Percentiles rank a stretch among this genome's conserved stretches.
Conservation (phyloP, 2,329 filamentous ascomycete genomes). For the Colletotrichum acutatum region DNA sequence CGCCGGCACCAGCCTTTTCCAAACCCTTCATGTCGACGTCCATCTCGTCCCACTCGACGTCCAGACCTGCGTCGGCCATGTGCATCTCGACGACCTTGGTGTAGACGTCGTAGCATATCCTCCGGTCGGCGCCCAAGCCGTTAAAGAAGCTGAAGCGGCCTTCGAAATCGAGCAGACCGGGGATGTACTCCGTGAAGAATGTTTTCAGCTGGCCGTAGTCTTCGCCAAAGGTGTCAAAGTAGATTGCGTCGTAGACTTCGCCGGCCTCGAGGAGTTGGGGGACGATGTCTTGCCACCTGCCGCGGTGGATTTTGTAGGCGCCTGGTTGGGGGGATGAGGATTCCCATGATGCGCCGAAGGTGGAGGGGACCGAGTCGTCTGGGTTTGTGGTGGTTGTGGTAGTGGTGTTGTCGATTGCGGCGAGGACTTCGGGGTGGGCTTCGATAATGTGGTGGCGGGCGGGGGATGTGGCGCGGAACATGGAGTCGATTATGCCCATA, state of each 20-base stretch:
- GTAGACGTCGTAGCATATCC: constrained; percentile 97
- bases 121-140: constrained; percentile 90
- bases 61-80: constrained; percentile 86
- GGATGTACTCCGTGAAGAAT: constrained; percentile 91
- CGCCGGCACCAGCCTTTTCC: constrained; percentile 73
- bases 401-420: constrained; percentile 62
- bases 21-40: constrained; percentile 75
- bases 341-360: constrained; percentile 68
- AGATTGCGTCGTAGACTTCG: constrained; percentile 85
- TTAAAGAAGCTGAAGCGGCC: constrained; percentile 91
- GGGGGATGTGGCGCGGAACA: constrained; percentile 77
- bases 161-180: constrained; percentile 76
- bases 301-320: constrained; percentile 78
- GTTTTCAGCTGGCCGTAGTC: constrained; percentile 85
- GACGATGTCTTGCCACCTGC: constrained; percentile 85
- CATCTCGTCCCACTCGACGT: constrained; percentile 86
- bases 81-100: constrained; percentile 93
- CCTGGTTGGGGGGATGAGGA: constrained; percentile 66
- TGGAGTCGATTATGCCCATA: constrained; percentile 87
- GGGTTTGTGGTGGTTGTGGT: background rate
- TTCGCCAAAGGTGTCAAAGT: constrained; percentile 98
- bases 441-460: constrained; percentile 85
- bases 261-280: constrained; percentile 75
- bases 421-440: constrained; percentile 82
- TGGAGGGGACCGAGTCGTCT: constrained; percentile 46